Percentiles rank a stretch among this genome's conserved stretches.
These are phyloP conservation scores for Russula foetens DNA, from an alignment of 768 basidiomycete species.

Conservation along the genomic window DNA sequence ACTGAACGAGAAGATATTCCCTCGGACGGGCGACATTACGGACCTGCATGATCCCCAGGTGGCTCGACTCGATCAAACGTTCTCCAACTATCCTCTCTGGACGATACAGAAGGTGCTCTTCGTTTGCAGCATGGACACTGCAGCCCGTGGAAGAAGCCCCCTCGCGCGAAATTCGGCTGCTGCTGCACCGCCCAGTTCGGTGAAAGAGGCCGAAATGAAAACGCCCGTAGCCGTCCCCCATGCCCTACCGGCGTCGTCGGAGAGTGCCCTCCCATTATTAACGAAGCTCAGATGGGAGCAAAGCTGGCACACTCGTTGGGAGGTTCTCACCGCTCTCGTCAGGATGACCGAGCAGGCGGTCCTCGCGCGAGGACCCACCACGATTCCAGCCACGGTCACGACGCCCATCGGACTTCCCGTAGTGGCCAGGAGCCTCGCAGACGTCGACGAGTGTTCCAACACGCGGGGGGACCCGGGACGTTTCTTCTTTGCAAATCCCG, in stretches of 20 bases:
- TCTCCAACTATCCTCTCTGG: slow-evolving; percentile 50
- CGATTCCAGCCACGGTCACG: slow-evolving; percentile 5
- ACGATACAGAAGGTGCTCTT: slow-evolving; percentile 62
- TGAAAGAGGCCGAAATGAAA: background rate
- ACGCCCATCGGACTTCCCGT: slow-evolving; percentile 15
- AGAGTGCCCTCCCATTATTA: background rate
- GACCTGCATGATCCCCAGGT: slow-evolving; percentile 52
- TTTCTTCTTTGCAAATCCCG: slow-evolving; percentile 9
- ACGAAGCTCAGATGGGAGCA: slow-evolving; percentile 12
- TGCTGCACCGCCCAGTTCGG: background rate
- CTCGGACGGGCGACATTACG: slow-evolving; percentile 55
- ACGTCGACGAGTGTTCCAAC: background rate
- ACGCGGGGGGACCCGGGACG: background rate
- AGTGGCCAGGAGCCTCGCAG: slow-evolving; percentile 7
- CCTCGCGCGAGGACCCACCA: background rate
- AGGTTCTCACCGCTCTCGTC: slow-evolving; percentile 19
- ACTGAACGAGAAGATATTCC: slow-evolving; percentile 32
- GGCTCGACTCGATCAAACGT: slow-evolving; percentile 49
- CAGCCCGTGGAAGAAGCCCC: background rate
- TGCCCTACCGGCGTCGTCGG: background rate
- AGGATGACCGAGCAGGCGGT: slow-evolving; percentile 9
- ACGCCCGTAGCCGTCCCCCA: background rate
- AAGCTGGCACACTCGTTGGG: slow-evolving; percentile 21
- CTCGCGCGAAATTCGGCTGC: background rate
- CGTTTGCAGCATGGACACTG: slow-evolving; percentile 43